Conservation (phyloP, 1,284 basidiomycete species). For the Amylostereum areolatum region DNA sequence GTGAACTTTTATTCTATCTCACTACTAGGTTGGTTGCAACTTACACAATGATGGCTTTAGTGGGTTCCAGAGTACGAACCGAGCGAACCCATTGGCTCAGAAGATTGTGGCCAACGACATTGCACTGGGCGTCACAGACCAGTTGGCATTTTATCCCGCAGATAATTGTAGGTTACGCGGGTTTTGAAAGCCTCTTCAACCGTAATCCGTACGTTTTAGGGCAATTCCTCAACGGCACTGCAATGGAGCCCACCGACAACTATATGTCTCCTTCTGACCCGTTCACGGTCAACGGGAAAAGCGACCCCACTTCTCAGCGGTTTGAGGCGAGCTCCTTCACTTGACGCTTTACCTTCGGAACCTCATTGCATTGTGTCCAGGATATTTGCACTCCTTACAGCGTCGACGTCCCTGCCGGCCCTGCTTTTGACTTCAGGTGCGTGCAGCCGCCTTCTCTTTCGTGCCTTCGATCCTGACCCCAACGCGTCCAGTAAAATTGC, state of each 20-base stretch:
- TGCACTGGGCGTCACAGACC: constrained; percentile 30
- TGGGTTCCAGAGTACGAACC: constrained; percentile 47
- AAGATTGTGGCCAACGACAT: constrained; percentile 51
- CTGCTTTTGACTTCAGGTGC: constrained; percentile 49
- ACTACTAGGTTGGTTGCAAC: too few relatives aligned
- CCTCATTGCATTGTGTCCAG: constrained; percentile 12
- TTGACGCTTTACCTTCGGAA: not conserved
- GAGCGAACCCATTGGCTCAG: constrained; percentile 50
- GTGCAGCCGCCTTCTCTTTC: constrained; percentile 9
- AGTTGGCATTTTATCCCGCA: constrained; percentile 37
- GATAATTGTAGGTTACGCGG: constrained; percentile 36
- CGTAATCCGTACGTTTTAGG: constrained; percentile 22
- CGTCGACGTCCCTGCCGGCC: constrained; percentile 40
- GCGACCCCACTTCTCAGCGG: constrained; percentile 50
- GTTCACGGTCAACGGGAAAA: constrained; percentile 39
- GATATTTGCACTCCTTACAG: constrained; percentile 30
- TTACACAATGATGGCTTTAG: constrained; percentile 18
- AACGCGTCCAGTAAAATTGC: constrained; percentile 39
- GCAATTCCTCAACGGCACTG: constrained; percentile 46
- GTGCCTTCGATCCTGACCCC: not conserved
- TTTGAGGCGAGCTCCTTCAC: constrained; percentile 36
- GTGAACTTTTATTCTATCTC: constrained; percentile 13
- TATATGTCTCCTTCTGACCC: constrained; percentile 44
- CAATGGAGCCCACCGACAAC: constrained; percentile 36
- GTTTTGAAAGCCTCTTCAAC: constrained; percentile 4